A percentile compares a stretch with the other conserved stretches of the same genome.
phyloP scores from a whole-genome alignment of 768 basidiomycete genomes.

The Vararia minispora region DNA sequence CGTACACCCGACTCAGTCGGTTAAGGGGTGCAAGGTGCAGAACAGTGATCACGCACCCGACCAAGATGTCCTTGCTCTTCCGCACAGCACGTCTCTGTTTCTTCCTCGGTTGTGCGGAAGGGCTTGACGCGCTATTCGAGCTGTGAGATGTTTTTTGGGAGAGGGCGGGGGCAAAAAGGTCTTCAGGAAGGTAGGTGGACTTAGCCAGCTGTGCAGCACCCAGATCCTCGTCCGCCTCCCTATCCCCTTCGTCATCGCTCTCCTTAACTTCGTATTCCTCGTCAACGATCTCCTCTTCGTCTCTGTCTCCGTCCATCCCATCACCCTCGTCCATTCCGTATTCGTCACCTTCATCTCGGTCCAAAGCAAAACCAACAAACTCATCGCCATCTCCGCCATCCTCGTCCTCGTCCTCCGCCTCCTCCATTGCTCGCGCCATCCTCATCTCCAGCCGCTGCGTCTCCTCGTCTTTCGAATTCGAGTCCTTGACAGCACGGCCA shows the following conservation, averaged over 20 bases:
- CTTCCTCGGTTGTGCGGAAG: conserved; percentile 1
- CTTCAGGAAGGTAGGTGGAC: conserved; percentile 13
- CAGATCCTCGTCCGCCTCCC: not conserved
- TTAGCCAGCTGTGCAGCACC: not conserved
- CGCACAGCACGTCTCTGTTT: not conserved
- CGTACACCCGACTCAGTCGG: conserved; percentile 5
- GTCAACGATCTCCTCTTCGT: not conserved
- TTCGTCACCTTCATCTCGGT: not conserved
- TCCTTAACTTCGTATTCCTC: not conserved
- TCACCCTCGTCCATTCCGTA: not conserved
- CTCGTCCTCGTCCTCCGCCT: conserved; percentile 8
- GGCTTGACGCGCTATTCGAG: not conserved
- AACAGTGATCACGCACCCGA: conserved; percentile 9
- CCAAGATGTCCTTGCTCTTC: conserved; percentile 11
- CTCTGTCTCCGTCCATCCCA: not conserved
- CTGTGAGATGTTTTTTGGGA: conserved; percentile 1
- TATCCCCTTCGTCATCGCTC: not conserved
- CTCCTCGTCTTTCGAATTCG: conserved; percentile 4
- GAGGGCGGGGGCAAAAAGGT: conserved; percentile 10
- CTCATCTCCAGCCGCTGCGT: conserved; percentile 4
- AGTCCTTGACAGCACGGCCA: conserved; percentile 2
- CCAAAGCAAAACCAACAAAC: not conserved
- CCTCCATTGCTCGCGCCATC: conserved; percentile 14
- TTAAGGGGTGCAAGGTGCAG: not conserved
- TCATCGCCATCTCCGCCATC: conserved; percentile 2